Base-by-base conservation (phyloP, 192 early-diverging fungal species). In the Backusella mclennaniae region DNA sequence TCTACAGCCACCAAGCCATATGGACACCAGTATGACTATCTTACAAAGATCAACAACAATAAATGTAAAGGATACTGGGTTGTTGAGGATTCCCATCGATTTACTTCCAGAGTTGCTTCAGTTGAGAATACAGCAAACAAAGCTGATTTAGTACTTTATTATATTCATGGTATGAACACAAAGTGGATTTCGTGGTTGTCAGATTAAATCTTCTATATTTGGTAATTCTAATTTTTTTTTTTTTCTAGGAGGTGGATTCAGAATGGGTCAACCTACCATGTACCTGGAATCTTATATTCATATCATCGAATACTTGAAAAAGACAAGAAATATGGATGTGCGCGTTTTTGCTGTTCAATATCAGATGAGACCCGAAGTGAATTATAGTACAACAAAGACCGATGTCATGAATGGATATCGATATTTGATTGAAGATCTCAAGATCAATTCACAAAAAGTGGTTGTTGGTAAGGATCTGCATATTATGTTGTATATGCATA, bases 81-180 rank as follows among this genome's bases (percentile, higher is more conserved):
- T 31, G 56, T 67, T 15, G 42, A 23, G 49, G 4, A 44, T 23
- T 38, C 66, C 9, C 39, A 71, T 35, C 12, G 19, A 35, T 19
- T 39, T 11, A 35, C 23, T 19, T 12, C 11, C 26, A 63, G 36
- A 23, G 8, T 63, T 1, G 21, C 14, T 1, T 33, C 21, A 35
- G 38, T 75, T 15, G 74, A 75, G 7, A 49, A 66, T 5, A 67
- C 36, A 17, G 23, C 63, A 9, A 44, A 29, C 21, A 26, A 66
- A 17, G 74, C 74, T 19, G 74, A 75, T n/a, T 29, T 75, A 15
- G 63, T 75, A 21, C 26, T 75, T 17, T 75, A 66, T 41, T 75
- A 46, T 46, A 75, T 75, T 63, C 74, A 75, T 46, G 74, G 74
- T 75, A 75, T 36, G 56, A 4, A 63, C 56, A 63, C 56, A 63